Evolutionary conservation across 2,329 filamentous ascomycete genomes (phyloP).

Genomic region (Davidsoniella eucalypti): DNA sequence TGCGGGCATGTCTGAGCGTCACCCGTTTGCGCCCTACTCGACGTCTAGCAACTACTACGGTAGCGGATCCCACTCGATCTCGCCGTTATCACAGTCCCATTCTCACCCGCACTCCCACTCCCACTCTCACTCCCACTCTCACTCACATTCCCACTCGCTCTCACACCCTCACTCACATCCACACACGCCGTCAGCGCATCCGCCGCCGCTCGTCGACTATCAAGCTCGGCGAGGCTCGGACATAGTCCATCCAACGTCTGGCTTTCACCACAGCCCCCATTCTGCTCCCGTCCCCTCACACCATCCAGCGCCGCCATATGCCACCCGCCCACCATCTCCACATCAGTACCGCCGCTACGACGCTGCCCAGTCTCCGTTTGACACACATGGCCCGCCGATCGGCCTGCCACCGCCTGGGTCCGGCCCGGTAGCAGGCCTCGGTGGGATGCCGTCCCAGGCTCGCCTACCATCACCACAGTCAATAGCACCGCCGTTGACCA

Average conservation of each 20-base stretch:
- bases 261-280: not conserved
- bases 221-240: conserved; percentile 1
- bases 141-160: conserved; percentile 14
- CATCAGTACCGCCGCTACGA: conserved; percentile 7
- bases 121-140: conserved; percentile 17
- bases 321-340: conserved; percentile 3
- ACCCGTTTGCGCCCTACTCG: not conserved
- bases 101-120: conserved; percentile 13
- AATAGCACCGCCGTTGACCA: not conserved
- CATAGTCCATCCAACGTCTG: not conserved
- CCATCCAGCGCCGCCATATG: not conserved
- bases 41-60: not conserved
- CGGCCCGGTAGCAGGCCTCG: not conserved
- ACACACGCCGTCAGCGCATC: not conserved
- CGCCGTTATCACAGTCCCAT: not conserved
- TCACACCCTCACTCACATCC: conserved; percentile 13
- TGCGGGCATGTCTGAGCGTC: not conserved
- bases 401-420: not conserved
- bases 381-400: not conserved
- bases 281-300: not conserved
- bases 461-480: not conserved
- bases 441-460: not conserved
- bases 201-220: not conserved
- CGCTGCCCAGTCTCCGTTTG: not conserved
- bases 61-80: not conserved